These are phyloP conservation scores for Metschnikowia santaceciliae DNA, from an alignment of 805 yeast species.

Conservation along the genomic window DNA sequence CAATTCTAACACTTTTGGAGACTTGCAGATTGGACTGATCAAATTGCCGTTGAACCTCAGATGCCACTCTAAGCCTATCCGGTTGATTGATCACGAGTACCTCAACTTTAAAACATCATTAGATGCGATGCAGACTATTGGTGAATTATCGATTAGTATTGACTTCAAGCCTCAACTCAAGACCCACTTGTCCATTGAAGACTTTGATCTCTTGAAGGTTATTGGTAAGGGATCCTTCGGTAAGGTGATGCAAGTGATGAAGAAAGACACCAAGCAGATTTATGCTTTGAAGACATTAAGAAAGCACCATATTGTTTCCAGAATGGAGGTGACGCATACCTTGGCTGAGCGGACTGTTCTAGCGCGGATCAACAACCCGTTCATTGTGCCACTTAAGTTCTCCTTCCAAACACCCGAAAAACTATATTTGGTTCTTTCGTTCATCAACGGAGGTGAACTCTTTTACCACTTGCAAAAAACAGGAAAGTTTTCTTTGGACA, in stretches of 20 bases:
- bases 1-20: constrained; percentile 46
- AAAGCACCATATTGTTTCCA: constrained; percentile 89
- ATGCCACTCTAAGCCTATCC: constrained; percentile 44
- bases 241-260: constrained; percentile 97
- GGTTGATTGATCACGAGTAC: constrained; percentile 62
- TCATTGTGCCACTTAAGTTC: constrained; percentile 93
- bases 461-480: constrained; percentile 91
- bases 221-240: constrained; percentile 98
- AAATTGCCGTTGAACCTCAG: constrained; percentile 57
- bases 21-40: constrained; percentile 71
- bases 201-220: constrained; percentile 88
- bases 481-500: constrained; percentile 81
- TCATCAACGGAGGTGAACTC: constrained; percentile 95
- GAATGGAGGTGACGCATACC: constrained; percentile 94
- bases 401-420: constrained; percentile 97
- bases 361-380: constrained; percentile 90
- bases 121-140: constrained; percentile 35
- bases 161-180: constrained; percentile 63
- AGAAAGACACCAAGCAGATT: constrained; percentile 90
- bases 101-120: constrained; percentile 41
- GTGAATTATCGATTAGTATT: constrained; percentile 57
- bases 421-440: constrained; percentile 82
- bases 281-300: constrained; percentile 93
- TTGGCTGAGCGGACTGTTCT: constrained; percentile 93
- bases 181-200: constrained; percentile 77